Percentiles rank a stretch among this genome's conserved stretches.
Evolutionary conservation across 2,329 filamentous ascomycete genomes (phyloP).

Genomic region (Claviceps sp.): DNA sequence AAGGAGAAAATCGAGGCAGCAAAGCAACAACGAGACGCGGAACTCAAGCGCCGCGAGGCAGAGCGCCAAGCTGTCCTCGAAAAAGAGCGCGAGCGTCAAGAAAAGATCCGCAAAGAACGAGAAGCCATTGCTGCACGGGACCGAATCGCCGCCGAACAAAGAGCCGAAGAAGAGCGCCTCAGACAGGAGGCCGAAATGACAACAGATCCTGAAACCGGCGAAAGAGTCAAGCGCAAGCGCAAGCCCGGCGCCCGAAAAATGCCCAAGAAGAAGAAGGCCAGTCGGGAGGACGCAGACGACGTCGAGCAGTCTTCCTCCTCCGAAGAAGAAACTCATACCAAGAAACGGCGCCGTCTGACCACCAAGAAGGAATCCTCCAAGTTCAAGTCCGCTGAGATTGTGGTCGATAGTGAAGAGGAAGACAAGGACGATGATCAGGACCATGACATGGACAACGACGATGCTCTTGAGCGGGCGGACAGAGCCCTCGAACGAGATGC

Average conservation of each 20-base stretch:
- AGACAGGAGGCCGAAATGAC: constrained; percentile 60
- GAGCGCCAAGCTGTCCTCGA: constrained; percentile 55
- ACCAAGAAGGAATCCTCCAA: constrained; percentile 43
- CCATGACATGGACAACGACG: constrained; percentile 22
- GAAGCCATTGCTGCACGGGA: constrained; percentile 67
- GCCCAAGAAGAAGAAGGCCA: constrained; percentile 41
- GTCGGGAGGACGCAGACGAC: constrained; percentile 26
- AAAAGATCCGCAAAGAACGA: constrained; percentile 76
- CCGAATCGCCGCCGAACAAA: constrained; percentile 57
- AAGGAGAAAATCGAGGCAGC: constrained; percentile 76
- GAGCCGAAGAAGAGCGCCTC: constrained; percentile 20
- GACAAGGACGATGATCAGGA: constrained; percentile 10
- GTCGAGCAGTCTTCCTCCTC: constrained; percentile 34
- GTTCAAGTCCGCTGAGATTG: constrained; percentile 75
- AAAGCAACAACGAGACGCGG: constrained; percentile 65
- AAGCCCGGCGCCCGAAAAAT: constrained; percentile 32
- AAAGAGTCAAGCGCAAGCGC: constrained; percentile 68
- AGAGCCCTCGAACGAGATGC: constrained; percentile 24
- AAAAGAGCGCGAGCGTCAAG: constrained; percentile 58
- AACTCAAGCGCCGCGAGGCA: constrained; percentile 66
- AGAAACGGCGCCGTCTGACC: constrained; percentile 48
- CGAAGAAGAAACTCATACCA: constrained; percentile 33
- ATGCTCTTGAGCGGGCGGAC: constrained; percentile 33
- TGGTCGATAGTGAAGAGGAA: constrained; percentile 58
- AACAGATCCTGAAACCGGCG: constrained; percentile 69